phyloP scores from a whole-genome alignment of 2,329 filamentous ascomycete genomes.

The Endocalyx cinctus region DNA sequence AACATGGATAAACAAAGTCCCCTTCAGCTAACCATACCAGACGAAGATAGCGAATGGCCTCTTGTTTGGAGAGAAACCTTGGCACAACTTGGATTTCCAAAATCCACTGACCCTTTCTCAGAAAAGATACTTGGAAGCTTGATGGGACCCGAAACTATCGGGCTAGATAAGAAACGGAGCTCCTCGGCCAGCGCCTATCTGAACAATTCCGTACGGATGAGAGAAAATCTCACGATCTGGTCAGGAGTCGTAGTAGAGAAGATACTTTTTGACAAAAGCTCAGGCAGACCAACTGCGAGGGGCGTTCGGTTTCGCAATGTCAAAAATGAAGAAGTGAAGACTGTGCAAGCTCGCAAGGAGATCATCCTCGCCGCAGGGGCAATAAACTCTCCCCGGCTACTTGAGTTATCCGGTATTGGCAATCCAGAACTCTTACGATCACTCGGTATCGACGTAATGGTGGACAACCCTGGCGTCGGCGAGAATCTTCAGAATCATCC shows the following conservation, averaged over 20 bases:
- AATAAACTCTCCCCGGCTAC: conserved; percentile 37
- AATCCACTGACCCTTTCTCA: background rate
- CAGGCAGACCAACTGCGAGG: conserved; percentile 1
- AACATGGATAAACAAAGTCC: background rate
- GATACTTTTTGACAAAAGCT: conserved; percentile 6
- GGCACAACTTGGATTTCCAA: background rate
- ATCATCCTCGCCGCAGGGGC: conserved; percentile 39
- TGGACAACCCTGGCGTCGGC: conserved; percentile 33
- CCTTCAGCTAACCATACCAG: background rate
- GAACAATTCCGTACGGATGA: conserved; percentile 7
- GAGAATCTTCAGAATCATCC: conserved; percentile 35
- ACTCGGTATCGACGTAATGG: conserved; percentile 25
- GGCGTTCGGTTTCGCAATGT: conserved; percentile 14
- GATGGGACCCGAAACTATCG: conserved; percentile 1
- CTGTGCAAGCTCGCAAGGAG: conserved; percentile 28
- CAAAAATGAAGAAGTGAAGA: conserved; percentile 8
- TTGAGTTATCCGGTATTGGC: conserved; percentile 40
- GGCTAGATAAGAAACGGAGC: background rate
- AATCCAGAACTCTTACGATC: conserved; percentile 26
- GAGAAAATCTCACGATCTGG: conserved; percentile 9
- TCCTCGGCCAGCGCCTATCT: background rate
- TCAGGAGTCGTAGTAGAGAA: conserved; percentile 5
- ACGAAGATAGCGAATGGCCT: background rate
- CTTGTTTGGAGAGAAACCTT: conserved; percentile 1
- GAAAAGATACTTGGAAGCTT: background rate